phyloP scores from a whole-genome alignment of 805 yeast genomes.

The Saccharomycopsis babjevae region DNA sequence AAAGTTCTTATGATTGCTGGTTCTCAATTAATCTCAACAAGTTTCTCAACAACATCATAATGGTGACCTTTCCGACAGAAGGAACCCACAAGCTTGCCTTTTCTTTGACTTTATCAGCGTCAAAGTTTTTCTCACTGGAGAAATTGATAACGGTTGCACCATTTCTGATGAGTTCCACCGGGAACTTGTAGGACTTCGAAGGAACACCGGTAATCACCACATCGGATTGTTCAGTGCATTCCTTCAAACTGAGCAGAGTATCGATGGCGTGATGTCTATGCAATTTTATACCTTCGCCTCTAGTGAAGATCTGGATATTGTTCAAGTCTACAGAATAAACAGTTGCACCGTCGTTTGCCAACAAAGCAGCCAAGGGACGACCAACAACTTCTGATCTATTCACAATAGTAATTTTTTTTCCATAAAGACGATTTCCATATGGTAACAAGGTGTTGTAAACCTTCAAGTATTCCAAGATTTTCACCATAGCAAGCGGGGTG shows the following conservation, averaged over 20 bases:
- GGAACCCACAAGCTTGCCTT: slow-evolving; percentile 92
- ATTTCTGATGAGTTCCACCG: slow-evolving; percentile 64
- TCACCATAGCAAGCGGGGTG: slow-evolving; percentile 91
- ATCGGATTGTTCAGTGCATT: slow-evolving; percentile 67
- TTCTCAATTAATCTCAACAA: slow-evolving; percentile 73
- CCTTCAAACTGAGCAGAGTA: slow-evolving; percentile 41
- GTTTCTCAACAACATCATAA: slow-evolving; percentile 87
- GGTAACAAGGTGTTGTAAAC: slow-evolving; percentile 74
- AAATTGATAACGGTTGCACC: slow-evolving; percentile 91
- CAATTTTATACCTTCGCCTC: slow-evolving; percentile 83
- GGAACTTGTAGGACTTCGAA: slow-evolving; percentile 70
- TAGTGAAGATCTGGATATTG: slow-evolving; percentile 81
- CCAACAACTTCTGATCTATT: slow-evolving; percentile 97
- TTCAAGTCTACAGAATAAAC: slow-evolving; percentile 87
- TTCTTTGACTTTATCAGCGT: slow-evolving; percentile 59
- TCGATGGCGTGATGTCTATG: slow-evolving; percentile 75
- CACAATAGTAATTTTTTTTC: slow-evolving; percentile 82
- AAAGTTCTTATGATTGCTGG: no score
- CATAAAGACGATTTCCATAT: slow-evolving; percentile 87
- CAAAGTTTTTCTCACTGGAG: slow-evolving; percentile 80
- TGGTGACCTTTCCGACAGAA: slow-evolving; percentile 91
- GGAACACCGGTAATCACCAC: slow-evolving; percentile 97
- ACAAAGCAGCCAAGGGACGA: slow-evolving; percentile 87
- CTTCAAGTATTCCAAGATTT: slow-evolving; percentile 81
- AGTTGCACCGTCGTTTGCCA: slow-evolving; percentile 96